These are phyloP conservation scores for Dentipellis sp. DNA, from an alignment of 768 basidiomycete genomes.

Conservation along the genomic window DNA sequence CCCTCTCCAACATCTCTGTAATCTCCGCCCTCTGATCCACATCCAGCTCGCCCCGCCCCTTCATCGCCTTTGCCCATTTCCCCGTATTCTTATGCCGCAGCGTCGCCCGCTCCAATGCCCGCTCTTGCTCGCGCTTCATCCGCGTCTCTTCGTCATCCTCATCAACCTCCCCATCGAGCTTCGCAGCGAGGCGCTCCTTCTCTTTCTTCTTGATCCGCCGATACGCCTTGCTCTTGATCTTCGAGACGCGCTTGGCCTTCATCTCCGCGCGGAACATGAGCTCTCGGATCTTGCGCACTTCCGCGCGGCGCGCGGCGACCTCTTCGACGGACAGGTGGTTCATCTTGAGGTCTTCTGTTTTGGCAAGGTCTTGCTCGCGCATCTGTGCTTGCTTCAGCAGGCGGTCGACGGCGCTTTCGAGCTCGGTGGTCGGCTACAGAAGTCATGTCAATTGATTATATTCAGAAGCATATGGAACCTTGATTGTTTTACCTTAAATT, in stretches of 20 bases:
- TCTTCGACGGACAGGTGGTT: conserved; percentile 82
- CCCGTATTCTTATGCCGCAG: conserved; percentile 81
- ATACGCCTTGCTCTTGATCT: conserved; percentile 95
- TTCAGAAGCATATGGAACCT: not conserved
- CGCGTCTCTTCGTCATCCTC: conserved; percentile 39
- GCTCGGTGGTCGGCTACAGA: conserved; percentile 47
- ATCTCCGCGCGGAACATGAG: conserved; percentile 88
- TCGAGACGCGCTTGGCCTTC: conserved; percentile 82
- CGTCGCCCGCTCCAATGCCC: conserved; percentile 87
- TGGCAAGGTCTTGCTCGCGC: conserved; percentile 67
- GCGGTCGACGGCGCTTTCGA: conserved; percentile 78
- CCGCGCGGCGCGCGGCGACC: conserved; percentile 68
- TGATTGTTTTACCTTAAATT: conserved; percentile 61
- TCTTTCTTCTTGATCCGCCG: conserved; percentile 77
- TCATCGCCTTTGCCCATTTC: conserved; percentile 79
- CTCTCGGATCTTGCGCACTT: conserved; percentile 84
- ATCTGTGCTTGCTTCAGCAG: conserved; percentile 78
- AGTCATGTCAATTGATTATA: not conserved
- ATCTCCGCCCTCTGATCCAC: conserved; percentile 59
- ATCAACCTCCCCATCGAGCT: conserved; percentile 41
- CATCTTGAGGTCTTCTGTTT: conserved; percentile 77
- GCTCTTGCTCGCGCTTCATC: conserved; percentile 64
- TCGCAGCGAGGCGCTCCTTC: conserved; percentile 45
- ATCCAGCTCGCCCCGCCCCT: conserved; percentile 57
- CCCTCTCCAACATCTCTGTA: conserved; percentile 75